Evolutionary conservation across 495 filamentous ascomycete genomes (phyloP).

Genomic region (Usnea hakonensis): DNA sequence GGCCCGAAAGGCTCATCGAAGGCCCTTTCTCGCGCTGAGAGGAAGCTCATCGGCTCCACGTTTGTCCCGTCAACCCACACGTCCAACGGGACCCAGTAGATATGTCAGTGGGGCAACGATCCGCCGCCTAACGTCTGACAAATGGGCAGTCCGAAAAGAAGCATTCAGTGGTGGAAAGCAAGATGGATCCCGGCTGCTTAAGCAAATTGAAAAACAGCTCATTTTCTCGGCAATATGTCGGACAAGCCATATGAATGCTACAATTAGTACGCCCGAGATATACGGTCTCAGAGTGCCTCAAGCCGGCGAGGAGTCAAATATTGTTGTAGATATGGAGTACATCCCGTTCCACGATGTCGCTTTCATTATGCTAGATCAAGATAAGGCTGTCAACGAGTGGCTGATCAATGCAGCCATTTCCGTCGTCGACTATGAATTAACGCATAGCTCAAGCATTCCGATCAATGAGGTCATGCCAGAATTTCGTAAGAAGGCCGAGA

Average conservation of each 20-base stretch:
- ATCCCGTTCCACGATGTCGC: constrained; percentile 1
- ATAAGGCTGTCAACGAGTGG: constrained; percentile 3
- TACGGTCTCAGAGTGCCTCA: not conserved
- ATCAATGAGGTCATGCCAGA: constrained; percentile 1
- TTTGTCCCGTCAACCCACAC: not conserved
- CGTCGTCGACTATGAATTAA: not conserved
- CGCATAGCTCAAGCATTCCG: constrained; percentile 1
- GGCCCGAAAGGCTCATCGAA: not conserved
- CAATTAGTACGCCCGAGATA: not conserved
- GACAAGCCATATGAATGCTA: constrained; percentile 5
- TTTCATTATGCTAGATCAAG: not conserved
- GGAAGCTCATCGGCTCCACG: not conserved
- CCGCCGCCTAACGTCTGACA: not conserved
- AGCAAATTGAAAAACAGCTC: not conserved
- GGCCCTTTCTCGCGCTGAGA: not conserved
- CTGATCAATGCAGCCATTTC: constrained; percentile 1
- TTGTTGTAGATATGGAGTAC: constrained; percentile 3
- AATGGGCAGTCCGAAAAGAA: constrained; percentile 2
- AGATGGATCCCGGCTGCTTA: not conserved
- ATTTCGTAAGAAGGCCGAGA: not conserved
- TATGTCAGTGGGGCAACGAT: constrained; percentile 4
- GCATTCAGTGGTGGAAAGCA: not conserved
- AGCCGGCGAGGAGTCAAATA: not conserved
- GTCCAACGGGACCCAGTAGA: not conserved
- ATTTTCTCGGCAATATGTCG: constrained; percentile 1